phyloP scores from a whole-genome alignment of 164 flowering plant genomes.

The Santalum album region DNA sequence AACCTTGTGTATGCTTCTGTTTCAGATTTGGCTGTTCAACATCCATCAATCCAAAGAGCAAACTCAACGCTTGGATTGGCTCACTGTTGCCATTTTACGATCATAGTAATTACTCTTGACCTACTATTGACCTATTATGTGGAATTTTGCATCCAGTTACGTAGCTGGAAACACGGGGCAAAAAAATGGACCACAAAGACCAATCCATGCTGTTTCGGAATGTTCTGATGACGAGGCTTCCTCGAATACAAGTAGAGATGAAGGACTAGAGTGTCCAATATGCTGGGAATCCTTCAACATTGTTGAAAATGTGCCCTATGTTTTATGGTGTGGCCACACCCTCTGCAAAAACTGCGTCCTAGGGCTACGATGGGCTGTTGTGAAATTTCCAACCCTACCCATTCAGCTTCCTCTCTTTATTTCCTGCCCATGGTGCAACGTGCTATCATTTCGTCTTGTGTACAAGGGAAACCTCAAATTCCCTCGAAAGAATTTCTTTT shows the following conservation, averaged over 20 bases:
- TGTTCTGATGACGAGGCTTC: slow-evolving; percentile 79
- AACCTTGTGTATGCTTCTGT: too few species aligned
- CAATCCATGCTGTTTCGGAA: slow-evolving; percentile 27
- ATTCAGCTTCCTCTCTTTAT: slow-evolving; percentile 85
- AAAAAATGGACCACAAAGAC: slow-evolving; percentile 24
- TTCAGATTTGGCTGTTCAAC: too few species aligned
- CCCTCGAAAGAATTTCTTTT: slow-evolving; percentile 86
- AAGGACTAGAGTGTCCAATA: slow-evolving; percentile 87
- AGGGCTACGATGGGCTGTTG: slow-evolving; percentile 79
- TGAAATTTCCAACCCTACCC: slow-evolving; percentile 70
- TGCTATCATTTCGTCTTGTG: slow-evolving; percentile 64
- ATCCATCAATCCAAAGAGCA: too few species aligned
- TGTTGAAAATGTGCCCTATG: slow-evolving; percentile 95
- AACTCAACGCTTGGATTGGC: neutral
- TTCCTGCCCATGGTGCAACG: slow-evolving; percentile 93
- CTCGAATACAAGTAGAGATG: slow-evolving; percentile 48
- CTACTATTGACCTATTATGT: slow-evolving; percentile 31
- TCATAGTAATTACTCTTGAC: neutral
- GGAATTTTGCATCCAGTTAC: slow-evolving; percentile 67
- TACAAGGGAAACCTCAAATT: slow-evolving; percentile 68
- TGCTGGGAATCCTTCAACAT: slow-evolving; percentile 96
- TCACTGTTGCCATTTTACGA: neutral
- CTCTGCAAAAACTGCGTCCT: slow-evolving; percentile 84
- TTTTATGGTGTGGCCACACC: slow-evolving; percentile 96
- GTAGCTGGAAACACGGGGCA: slow-evolving; percentile 41